Evolutionary conservation across 1,284 basidiomycete species (phyloP), one percentile per base, ranked within the genome.

Genomic region (Fomitopsis palustris): DNA sequence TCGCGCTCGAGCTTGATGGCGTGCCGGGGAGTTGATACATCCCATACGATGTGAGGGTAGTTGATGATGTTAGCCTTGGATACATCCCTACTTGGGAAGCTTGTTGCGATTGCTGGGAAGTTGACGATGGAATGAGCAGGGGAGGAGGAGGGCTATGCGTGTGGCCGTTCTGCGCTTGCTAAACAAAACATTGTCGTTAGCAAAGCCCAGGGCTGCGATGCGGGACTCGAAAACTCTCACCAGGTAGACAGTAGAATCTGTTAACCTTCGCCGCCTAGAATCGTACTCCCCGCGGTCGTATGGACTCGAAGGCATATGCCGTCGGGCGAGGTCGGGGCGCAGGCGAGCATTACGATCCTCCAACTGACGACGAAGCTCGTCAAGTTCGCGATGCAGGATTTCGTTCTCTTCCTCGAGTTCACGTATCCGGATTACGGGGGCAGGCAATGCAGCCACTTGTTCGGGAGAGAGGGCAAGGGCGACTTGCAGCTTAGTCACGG

Each of bases 331-430:
- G 63, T 73, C 70, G 14, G 68, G 67, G 33, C 70, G 71, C 12
- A 71, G 64, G 25, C 71, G 69, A 8, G 63, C 65, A 55, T 68
- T 69, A 47, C 64, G 63, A 21, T 65, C 60, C 42, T 75, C 72
- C 21, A 90, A 77, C 63, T 88, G 77, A 47, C 84, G 80, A 19
- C 87, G 79, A 35, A 90, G 75, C 35, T 88, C 85, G 25, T 88
- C 86, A 64, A 87, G 84, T 71, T 92, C 89, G 62, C 84, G 83
- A 60, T 81, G 79, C 4, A 92, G 76, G 16, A 84, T 76, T 45
- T 78, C 74, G 66, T 89, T 89, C 69, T 92, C 90, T 67, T 88
- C 82, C 70, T 92, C 87, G 55, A 92, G 82, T 68, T 91, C 89
- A 31, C 86, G 82, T 65, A 91, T 87, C 65, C 87, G 85, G 65